Evolutionary conservation across 176 grass and related monocot genomes (phyloP).

Genomic region (Bolboschoenus planiculmis): DNA sequence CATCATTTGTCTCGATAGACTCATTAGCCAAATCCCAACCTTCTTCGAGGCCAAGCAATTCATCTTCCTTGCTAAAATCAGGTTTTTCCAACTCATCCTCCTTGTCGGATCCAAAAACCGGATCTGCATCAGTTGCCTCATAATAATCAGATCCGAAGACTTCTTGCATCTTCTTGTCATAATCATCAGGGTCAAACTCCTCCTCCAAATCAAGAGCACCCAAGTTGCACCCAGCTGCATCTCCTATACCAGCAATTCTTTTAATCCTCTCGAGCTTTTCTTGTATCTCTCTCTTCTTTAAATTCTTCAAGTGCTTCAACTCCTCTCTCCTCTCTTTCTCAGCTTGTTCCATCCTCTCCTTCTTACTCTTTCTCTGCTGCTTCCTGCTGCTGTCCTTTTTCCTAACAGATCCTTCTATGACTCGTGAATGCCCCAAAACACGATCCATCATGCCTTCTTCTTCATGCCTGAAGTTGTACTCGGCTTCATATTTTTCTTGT

Average conservation of each 20-base stretch:
- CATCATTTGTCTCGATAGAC: slow-evolving; percentile 1
- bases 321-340: slow-evolving; percentile 68
- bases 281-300: slow-evolving; percentile 96
- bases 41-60: slow-evolving; percentile 55
- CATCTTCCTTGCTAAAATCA: slow-evolving; percentile 84
- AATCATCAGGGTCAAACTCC: slow-evolving; percentile 85
- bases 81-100: slow-evolving; percentile 63
- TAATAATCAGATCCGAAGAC: slow-evolving; percentile 71
- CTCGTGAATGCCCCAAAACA: slow-evolving; percentile 66
- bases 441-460: slow-evolving; percentile 54
- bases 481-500: slow-evolving; percentile 56
- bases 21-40: slow-evolving; percentile 32
- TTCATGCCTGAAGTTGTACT: slow-evolving; percentile 69
- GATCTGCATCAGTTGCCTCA: slow-evolving; percentile 55
- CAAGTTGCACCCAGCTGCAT: slow-evolving; percentile 38
- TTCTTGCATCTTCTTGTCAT: slow-evolving; percentile 78
- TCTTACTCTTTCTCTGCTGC: slow-evolving; percentile 80
- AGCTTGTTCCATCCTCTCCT: slow-evolving; percentile 55
- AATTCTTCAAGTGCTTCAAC: slow-evolving; percentile 86
- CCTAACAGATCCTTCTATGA: slow-evolving; percentile 86
- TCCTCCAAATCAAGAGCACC: slow-evolving; percentile 77
- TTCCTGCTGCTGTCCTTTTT: slow-evolving; percentile 90
- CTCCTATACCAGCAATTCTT: slow-evolving; percentile 55
- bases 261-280: slow-evolving; percentile 74
- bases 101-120: slow-evolving; percentile 47